Conservation (phyloP, 1,284 basidiomycete genomes). For the Leccinum fuscescens region DNA sequence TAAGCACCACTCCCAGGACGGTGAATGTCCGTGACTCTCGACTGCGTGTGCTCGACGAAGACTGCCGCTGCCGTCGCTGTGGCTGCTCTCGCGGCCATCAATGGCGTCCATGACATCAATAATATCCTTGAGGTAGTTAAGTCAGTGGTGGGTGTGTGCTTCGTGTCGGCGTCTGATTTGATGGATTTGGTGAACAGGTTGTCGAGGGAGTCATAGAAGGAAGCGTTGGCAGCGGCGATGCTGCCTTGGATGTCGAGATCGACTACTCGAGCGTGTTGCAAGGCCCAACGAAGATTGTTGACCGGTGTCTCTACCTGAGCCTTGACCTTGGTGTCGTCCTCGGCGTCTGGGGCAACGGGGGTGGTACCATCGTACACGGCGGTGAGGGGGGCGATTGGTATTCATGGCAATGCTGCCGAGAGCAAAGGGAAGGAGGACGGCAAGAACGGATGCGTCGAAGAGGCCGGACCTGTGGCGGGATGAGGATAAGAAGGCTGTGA, state of each 20-base stretch:
- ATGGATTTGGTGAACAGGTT: slow-evolving; percentile 68
- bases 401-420: slow-evolving; percentile 43
- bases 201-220: slow-evolving; percentile 68
- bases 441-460: slow-evolving; percentile 42
- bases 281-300: slow-evolving; percentile 57
- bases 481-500: slow-evolving; percentile 9
- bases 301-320: slow-evolving; percentile 21
- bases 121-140: slow-evolving; percentile 29
- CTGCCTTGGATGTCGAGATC: slow-evolving; percentile 65
- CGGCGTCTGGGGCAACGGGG: slow-evolving; percentile 35
- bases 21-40: slow-evolving; percentile 22
- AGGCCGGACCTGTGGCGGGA: slow-evolving; percentile 27
- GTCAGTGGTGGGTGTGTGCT: slow-evolving; percentile 41
- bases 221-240: slow-evolving; percentile 47
- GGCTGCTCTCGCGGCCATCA: slow-evolving; percentile 18
- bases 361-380: slow-evolving; percentile 52
- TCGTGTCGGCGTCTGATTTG: slow-evolving; percentile 24
- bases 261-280: slow-evolving; percentile 58
- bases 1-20: slow-evolving; percentile 42
- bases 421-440: slow-evolving; percentile 56
- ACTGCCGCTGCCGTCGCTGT: slow-evolving; percentile 20
- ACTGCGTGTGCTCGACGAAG: slow-evolving; percentile 28
- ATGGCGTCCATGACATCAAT: slow-evolving; percentile 30
- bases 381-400: slow-evolving; percentile 47
- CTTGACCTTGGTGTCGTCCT: slow-evolving; percentile 15